A percentile compares a stretch with the other conserved stretches of the same genome.
These are phyloP conservation scores for Blastocystis sp. DNA, from an alignment of 352 stramenopile genomes.

Conservation along the genomic window DNA sequence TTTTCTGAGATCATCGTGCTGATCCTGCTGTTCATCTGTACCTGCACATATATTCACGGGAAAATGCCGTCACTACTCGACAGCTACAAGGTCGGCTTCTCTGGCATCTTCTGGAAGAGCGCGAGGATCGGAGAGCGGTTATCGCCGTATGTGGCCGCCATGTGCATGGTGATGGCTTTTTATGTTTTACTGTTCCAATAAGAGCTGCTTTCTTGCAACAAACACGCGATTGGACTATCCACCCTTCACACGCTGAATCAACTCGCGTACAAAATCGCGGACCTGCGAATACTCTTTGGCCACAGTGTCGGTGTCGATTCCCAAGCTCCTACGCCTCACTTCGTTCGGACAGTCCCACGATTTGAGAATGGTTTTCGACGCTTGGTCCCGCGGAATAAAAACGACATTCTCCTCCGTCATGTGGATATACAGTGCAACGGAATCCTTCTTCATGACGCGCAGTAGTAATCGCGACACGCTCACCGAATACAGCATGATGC, in stretches of 20 bases:
- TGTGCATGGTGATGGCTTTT: constrained; percentile 58
- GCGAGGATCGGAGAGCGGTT: constrained; percentile 53
- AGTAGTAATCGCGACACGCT: not conserved
- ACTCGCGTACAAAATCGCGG: constrained; percentile 7
- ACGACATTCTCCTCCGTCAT: not conserved
- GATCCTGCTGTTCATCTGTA: constrained; percentile 56
- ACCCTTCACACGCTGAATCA: constrained; percentile 6
- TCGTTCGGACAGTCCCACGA: not conserved
- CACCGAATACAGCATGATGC: constrained; percentile 9
- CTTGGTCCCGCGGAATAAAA: not conserved
- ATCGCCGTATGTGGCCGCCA: constrained; percentile 55
- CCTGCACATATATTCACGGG: constrained; percentile 42
- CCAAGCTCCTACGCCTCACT: constrained; percentile 11
- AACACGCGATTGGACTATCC: not conserved
- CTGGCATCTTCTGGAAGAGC: constrained; percentile 66
- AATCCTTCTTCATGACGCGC: not conserved
- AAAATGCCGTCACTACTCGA: constrained; percentile 57
- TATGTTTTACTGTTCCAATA: constrained; percentile 68
- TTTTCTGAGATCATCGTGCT: constrained; percentile 66
- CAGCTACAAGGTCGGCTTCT: constrained; percentile 52
- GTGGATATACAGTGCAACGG: constrained; percentile 10
- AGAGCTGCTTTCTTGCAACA: constrained; percentile 7
- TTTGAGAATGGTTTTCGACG: constrained; percentile 1
- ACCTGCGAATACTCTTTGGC: constrained; percentile 8
- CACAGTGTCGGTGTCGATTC: not conserved